Conservation (phyloP, 1,284 basidiomycete species). For the Chondrostereum purpureum region DNA sequence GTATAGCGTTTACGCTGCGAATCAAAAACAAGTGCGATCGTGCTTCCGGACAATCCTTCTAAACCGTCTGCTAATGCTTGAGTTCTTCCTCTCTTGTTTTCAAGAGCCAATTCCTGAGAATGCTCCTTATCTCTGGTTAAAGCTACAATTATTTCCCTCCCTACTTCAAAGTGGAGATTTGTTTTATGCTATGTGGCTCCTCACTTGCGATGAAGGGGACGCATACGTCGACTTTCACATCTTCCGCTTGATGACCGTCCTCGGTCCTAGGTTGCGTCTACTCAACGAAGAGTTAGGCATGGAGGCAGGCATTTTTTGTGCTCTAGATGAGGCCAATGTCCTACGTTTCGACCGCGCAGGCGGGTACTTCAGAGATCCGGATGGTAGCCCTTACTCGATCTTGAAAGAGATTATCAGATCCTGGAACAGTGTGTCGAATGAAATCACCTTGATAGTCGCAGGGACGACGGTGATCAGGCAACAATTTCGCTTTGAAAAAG, state of each 20-base stretch:
- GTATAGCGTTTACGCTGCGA: neutral
- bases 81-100: neutral
- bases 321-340: neutral
- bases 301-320: neutral
- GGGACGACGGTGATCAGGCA: slow-evolving; percentile 9
- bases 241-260: neutral
- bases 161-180: neutral
- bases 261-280: too few species aligned
- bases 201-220: neutral
- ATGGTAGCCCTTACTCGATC: neutral
- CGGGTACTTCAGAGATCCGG: neutral
- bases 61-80: too few species aligned
- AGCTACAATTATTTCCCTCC: neutral
- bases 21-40: neutral
- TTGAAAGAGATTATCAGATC: slow-evolving; percentile 7
- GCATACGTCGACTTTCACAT: neutral
- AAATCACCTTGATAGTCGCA: slow-evolving; percentile 8
- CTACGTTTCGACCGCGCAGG: neutral
- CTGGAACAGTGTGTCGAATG: neutral
- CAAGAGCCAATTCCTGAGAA: neutral
- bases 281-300: too few species aligned
- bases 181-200: neutral
- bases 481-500: too few species aligned
- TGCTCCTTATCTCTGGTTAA: too few species aligned
- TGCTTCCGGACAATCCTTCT: neutral